Conservation (phyloP, 2,329 filamentous ascomycete genomes). For the Tolypocladium endophyticum region DNA sequence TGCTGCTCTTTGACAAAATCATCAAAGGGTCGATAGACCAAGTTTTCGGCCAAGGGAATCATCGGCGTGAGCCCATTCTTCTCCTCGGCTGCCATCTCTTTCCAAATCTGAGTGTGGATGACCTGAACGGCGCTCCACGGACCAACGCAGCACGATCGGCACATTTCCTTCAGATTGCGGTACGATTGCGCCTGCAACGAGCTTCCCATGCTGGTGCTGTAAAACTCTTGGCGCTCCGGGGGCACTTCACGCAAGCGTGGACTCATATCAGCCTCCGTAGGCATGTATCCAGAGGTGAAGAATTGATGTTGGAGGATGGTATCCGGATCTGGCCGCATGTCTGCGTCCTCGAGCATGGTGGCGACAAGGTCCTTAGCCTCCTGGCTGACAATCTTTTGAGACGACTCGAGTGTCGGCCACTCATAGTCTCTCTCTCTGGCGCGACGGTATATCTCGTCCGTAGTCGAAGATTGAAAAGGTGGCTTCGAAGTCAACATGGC, state of each 20-base stretch:
- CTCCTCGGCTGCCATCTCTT: slow-evolving; percentile 58
- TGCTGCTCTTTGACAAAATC: slow-evolving; percentile 47
- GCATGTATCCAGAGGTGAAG: slow-evolving; percentile 68
- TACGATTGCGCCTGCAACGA: slow-evolving; percentile 35
- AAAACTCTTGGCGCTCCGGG: slow-evolving; percentile 49
- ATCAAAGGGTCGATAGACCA: slow-evolving; percentile 56
- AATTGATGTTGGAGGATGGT: slow-evolving; percentile 70
- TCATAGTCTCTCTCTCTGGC: slow-evolving; percentile 65
- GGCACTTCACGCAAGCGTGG: slow-evolving; percentile 44
- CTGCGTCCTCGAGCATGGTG: slow-evolving; percentile 63
- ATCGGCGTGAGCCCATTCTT: slow-evolving; percentile 53
- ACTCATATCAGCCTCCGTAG: slow-evolving; percentile 47
- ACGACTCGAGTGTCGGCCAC: slow-evolving; percentile 60
- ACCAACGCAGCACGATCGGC: slow-evolving; percentile 47
- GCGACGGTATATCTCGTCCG: slow-evolving; percentile 73
- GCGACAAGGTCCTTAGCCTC: slow-evolving; percentile 73
- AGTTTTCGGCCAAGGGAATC: slow-evolving; percentile 49
- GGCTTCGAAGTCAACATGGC: slow-evolving; percentile 95
- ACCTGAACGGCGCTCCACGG: slow-evolving; percentile 38
- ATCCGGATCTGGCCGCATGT: slow-evolving; percentile 65
- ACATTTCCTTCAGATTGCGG: slow-evolving; percentile 46
- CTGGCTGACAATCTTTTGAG: slow-evolving; percentile 59
- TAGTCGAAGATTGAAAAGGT: slow-evolving; percentile 86
- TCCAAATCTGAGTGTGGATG: slow-evolving; percentile 47
- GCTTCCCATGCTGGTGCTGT: slow-evolving; percentile 34